Evolutionary conservation across 1,139 yeast species (phyloP), one percentile per base, ranked within the genome.

Genomic region (Taphrina sp.): DNA sequence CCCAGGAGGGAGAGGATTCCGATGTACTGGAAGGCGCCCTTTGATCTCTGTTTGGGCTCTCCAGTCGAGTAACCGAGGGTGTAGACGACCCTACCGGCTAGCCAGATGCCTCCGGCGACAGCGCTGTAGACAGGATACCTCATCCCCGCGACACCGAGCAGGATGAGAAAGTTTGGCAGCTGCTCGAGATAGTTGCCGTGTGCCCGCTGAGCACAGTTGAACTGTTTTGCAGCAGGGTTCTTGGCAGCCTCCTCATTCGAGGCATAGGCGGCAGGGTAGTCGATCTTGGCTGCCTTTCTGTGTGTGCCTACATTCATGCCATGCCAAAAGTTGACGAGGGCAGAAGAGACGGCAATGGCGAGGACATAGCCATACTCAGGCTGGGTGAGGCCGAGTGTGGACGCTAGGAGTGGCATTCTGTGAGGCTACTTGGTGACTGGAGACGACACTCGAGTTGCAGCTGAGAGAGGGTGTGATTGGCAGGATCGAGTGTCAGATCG

Each of bases 161-260:
- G 42, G 16, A 42, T 20, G 29, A 52, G n/a, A 24, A 41, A 42
- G 29, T 12, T 36, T 14, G 56, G 49, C 10, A 42, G 43, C 16
- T 24, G 26, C 37, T 52, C 56, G 49, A 26, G 37, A 43, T 31
- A 52, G 43, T 52, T 52, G 14, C 49, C 56, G 29, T 52, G 56
- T n/a, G 56, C 56, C 14, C 56, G 56, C 31, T 42, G 49, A 16
- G 49, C 36, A 29, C 56, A 52, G 37, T 52, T 52, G 43, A 52
- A 52, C 19, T 17, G 12, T 10, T 39, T 42, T 16, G 41, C 39
- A 10, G 28, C 43, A 4, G 33, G 26, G 29, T 42, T 33, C 19
- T 44, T 36, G 17, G 24, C 39, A 8, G 46, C 56, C 31, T 52
- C 39, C 31, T 52, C 49, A 7, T 28, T 31, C 24, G 56, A 23